Conservation (phyloP, 1,284 basidiomycete species). For the Moniliophthora roreri region DNA sequence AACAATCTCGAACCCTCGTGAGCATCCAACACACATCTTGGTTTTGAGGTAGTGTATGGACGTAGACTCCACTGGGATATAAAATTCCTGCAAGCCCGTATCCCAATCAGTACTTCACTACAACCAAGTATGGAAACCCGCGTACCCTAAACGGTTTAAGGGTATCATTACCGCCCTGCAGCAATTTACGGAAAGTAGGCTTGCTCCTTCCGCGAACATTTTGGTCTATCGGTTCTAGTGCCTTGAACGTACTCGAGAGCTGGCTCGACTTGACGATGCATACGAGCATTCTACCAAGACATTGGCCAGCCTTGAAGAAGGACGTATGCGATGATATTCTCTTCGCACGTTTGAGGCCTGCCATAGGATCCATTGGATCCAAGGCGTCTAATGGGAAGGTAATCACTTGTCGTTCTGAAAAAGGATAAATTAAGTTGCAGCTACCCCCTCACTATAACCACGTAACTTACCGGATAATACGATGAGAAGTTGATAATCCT, state of each 20-base stretch:
- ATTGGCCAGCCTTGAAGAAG: slow-evolving; percentile 97
- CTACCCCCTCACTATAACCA: background rate
- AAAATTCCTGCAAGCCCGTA: slow-evolving; percentile 76
- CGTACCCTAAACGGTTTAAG: slow-evolving; percentile 89
- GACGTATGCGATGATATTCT: slow-evolving; percentile 95
- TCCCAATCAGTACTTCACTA: slow-evolving; percentile 6
- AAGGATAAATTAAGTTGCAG: slow-evolving; percentile 7
- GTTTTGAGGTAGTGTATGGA: slow-evolving; percentile 99
- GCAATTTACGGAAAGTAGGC: slow-evolving; percentile 90
- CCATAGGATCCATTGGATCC: slow-evolving; percentile 87
- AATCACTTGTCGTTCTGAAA: slow-evolving; percentile 86
- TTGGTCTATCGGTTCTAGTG: slow-evolving; percentile 95
- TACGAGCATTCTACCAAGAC: slow-evolving; percentile 91
- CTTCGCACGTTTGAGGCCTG: slow-evolving; percentile 91
- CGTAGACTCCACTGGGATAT: slow-evolving; percentile 96
- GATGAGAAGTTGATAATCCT: slow-evolving; percentile 94
- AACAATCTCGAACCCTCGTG: slow-evolving; percentile 99
- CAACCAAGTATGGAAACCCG: slow-evolving; percentile 12
- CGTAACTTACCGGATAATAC: slow-evolving; percentile 80
- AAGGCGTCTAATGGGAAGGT: slow-evolving; percentile 96
- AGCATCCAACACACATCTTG: slow-evolving; percentile 95
- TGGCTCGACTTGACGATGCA: slow-evolving; percentile 97
- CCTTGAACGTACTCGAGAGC: slow-evolving; percentile 96
- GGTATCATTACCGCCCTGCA: slow-evolving; percentile 95
- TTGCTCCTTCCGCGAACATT: slow-evolving; percentile 82